These are phyloP conservation scores for Violaceomyces palustris DNA, from an alignment of 1,284 basidiomycete species.

Conservation along the genomic window DNA sequence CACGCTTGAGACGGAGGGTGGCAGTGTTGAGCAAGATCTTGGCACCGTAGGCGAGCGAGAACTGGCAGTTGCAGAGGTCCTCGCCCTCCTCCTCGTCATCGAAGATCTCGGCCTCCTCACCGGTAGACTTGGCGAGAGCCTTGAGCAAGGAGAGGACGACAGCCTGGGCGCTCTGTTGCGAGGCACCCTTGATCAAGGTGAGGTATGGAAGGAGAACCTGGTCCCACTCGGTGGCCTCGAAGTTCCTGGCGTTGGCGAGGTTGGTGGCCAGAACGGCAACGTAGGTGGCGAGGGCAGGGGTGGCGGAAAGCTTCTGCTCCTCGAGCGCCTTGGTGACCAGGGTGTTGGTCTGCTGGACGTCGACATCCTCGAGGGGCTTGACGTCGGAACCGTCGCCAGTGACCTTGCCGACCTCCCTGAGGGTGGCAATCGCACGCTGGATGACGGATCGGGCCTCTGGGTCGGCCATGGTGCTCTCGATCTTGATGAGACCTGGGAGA, in stretches of 20 bases:
- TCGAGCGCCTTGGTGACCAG: constrained; percentile 43
- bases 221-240: constrained; percentile 52
- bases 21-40: constrained; percentile 54
- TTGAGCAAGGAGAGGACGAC: constrained; percentile 39
- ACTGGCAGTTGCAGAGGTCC: constrained; percentile 53
- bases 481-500: constrained; percentile 52
- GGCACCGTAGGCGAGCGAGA: constrained; percentile 54
- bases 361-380: constrained; percentile 50
- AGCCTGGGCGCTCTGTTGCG: constrained; percentile 38
- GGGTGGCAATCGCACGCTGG: constrained; percentile 51
- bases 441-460: constrained; percentile 51
- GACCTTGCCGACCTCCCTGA: constrained; percentile 50
- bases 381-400: constrained; percentile 50
- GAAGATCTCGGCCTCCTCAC: constrained; percentile 51
- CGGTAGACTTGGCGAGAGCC: constrained; percentile 47
- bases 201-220: constrained; percentile 46
- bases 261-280: constrained; percentile 48
- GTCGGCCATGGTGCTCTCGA: constrained; percentile 51
- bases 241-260: constrained; percentile 51
- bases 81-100: constrained; percentile 53
- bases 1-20: constrained; percentile 53
- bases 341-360: constrained; percentile 30
- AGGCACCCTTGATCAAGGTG: constrained; percentile 45
- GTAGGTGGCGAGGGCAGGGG: constrained; percentile 39
- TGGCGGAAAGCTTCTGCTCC: constrained; percentile 34